phyloP scores from a whole-genome alignment of 176 grass and related monocot species.

The Microstegium vimineum region DNA sequence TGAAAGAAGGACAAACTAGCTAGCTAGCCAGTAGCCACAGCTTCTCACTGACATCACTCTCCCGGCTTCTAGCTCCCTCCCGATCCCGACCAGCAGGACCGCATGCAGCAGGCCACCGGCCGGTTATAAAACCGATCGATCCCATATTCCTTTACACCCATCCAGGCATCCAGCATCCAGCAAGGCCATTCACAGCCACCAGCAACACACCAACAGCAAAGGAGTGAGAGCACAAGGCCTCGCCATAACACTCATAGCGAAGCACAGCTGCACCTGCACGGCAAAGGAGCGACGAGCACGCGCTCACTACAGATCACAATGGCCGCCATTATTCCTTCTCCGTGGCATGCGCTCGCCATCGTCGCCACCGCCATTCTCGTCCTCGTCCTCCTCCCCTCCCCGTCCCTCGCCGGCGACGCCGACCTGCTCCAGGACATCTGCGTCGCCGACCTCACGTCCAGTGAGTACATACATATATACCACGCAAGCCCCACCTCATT shows the following conservation, averaged over 20 bases:
- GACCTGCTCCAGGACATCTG: slow-evolving; percentile 52
- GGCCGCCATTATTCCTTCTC: background rate
- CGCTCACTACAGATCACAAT: background rate
- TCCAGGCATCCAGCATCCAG: slow-evolving; percentile 24
- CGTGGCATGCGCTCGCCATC: background rate
- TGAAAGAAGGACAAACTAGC: slow-evolving; percentile 27
- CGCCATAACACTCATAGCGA: slow-evolving; percentile 10
- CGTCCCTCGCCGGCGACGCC: slow-evolving; percentile 22
- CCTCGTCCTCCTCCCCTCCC: background rate
- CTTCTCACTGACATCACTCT: slow-evolving; percentile 10
- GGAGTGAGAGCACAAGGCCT: no score
- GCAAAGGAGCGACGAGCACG: background rate
- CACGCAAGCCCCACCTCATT: background rate
- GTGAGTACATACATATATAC: no score
- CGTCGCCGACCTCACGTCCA: slow-evolving; percentile 38
- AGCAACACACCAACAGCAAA: no score
- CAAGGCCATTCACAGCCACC: background rate
- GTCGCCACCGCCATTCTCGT: background rate
- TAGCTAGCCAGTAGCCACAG: background rate
- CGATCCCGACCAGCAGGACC: no score
- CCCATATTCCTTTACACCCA: background rate
- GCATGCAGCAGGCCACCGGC: no score
- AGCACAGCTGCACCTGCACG: background rate
- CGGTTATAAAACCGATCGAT: slow-evolving; percentile 29
- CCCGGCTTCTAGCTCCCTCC: no score